Base-by-base conservation (phyloP, 1,284 basidiomycete species). In the Cutaneotrichosporon sp. region DNA sequence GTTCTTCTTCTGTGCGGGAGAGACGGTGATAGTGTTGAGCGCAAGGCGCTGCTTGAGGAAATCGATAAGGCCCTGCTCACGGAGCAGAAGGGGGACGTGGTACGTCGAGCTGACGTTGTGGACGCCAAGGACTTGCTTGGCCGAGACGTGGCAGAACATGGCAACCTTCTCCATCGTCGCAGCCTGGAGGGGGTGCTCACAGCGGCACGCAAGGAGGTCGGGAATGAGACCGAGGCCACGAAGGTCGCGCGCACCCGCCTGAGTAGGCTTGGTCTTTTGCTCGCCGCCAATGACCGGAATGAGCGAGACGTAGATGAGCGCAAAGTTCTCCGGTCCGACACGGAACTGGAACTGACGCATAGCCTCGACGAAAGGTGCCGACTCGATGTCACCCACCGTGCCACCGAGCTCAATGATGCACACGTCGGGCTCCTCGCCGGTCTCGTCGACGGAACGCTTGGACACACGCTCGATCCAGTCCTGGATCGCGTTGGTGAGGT, bases 291-390 rank as follows among this genome's bases (percentile, higher is more conserved):
- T 92, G 72, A 97, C 91, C 18, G 96, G 96, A 8, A 99, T 94
- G 46, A 99, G 88, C n/a, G 92, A 95, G 65, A 99, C 96, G 74
- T 98, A 96, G 69, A 99, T 90, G 60, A 98, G 86, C 1, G 96
- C 96, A 81, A 99, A 99, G 83, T 99, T 98, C 66, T 95, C 91
- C 75, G 91, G 87, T 26, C 96, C 96, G 32, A 99, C 96, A 63
- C 97, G 89, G 85, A 99, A 99, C 80, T 99, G 93, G 85, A 99
- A 99, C 81, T 99, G 96, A 42, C 96, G 89, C 91, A 99, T 94
- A 2, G 96, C 96, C 81, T 99, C 96, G 63, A 99, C 86, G 80
- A 99, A 99, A 5, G 96, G 97, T 6, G 93, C 93, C 10, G 92
- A 95, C 78, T 97, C 93, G 75, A 97, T 97, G 77, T 97, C 93